Conservation (phyloP, 2,329 filamentous ascomycete species). For the Aspergillus brunneoviolaceus region DNA sequence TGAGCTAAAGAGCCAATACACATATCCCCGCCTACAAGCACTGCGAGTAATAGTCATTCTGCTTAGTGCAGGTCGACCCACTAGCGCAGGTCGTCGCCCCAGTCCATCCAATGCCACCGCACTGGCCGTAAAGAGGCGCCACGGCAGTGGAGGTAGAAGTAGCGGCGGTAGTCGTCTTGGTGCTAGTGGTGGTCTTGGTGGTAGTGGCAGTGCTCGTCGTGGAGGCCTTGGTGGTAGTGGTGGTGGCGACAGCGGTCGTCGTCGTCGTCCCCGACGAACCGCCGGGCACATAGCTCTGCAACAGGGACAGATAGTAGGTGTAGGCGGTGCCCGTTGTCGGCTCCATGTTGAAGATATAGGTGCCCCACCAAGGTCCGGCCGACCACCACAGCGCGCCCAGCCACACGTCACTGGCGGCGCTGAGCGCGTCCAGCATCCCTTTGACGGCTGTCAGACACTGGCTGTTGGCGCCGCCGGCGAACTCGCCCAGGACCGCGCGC, state of each 20-base stretch:
- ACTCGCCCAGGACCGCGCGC: constrained; percentile 55
- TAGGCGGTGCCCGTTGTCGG: constrained; percentile 48
- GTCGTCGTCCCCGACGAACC: background rate
- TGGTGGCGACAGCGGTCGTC: background rate
- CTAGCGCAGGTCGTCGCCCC: constrained; percentile 9
- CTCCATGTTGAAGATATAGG: constrained; percentile 53
- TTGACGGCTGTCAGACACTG: constrained; percentile 48
- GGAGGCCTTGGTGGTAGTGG: background rate
- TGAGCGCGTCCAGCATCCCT: constrained; percentile 51
- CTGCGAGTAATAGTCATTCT: constrained; percentile 16
- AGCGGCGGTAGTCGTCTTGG: background rate
- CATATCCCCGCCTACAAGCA: constrained; percentile 7
- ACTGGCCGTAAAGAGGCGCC: constrained; percentile 26
- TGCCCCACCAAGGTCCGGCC: constrained; percentile 53
- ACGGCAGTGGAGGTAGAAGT: background rate
- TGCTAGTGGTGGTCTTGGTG: constrained; percentile 3
- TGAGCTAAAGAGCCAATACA: too few species aligned
- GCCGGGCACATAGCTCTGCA: constrained; percentile 29
- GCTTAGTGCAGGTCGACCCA: constrained; percentile 10
- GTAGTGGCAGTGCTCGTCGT: constrained; percentile 10
- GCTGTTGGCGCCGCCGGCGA: constrained; percentile 53
- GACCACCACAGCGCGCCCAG: constrained; percentile 55
- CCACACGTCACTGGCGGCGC: constrained; percentile 54
- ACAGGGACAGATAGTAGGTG: constrained; percentile 28
- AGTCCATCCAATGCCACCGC: constrained; percentile 14